A percentile compares a stretch with the other conserved stretches of the same genome.
Conservation (phyloP, 2,329 filamentous ascomycete genomes). For the Penicillium sp. region DNA sequence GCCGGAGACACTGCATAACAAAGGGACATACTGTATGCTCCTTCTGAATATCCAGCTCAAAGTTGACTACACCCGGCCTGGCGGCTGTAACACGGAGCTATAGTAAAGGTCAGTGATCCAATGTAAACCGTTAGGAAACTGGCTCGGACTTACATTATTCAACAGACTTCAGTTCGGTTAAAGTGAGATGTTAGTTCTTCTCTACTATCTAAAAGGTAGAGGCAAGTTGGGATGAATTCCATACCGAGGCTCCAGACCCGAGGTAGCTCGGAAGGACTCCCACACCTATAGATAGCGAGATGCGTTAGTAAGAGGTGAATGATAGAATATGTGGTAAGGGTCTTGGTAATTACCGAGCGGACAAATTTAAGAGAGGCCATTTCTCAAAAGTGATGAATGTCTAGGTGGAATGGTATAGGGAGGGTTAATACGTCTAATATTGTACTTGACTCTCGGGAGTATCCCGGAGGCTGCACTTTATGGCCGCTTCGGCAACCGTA, state of each 20-base stretch:
- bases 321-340: neutral
- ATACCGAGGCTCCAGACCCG: slow-evolving; percentile 81
- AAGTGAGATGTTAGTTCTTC: slow-evolving; percentile 4
- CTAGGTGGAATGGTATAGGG: neutral
- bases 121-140: neutral
- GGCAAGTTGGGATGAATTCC: slow-evolving; percentile 10
- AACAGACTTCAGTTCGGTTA: slow-evolving; percentile 21
- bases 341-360: slow-evolving; percentile 45
- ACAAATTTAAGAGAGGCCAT: slow-evolving; percentile 56
- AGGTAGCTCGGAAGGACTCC: slow-evolving; percentile 75
- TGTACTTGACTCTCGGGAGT: slow-evolving; percentile 7
- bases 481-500: slow-evolving; percentile 27
- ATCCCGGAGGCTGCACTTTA: slow-evolving; percentile 23
- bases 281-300: slow-evolving; percentile 52
- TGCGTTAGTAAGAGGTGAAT: slow-evolving; percentile 13
- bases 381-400: slow-evolving; percentile 6
- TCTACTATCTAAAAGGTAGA: neutral
- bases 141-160: slow-evolving; percentile 32
- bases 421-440: neutral
- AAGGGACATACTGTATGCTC: slow-evolving; percentile 51
- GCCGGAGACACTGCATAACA: no score
- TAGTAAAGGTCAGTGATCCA: slow-evolving; percentile 2
- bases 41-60: slow-evolving; percentile 56
- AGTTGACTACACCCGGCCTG: slow-evolving; percentile 53
- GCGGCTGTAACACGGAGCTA: slow-evolving; percentile 56